Evolutionary conservation across 2,329 filamentous ascomycete species (phyloP), one percentile per base, ranked within the genome.

Genomic region (Diplodia sapinea): DNA sequence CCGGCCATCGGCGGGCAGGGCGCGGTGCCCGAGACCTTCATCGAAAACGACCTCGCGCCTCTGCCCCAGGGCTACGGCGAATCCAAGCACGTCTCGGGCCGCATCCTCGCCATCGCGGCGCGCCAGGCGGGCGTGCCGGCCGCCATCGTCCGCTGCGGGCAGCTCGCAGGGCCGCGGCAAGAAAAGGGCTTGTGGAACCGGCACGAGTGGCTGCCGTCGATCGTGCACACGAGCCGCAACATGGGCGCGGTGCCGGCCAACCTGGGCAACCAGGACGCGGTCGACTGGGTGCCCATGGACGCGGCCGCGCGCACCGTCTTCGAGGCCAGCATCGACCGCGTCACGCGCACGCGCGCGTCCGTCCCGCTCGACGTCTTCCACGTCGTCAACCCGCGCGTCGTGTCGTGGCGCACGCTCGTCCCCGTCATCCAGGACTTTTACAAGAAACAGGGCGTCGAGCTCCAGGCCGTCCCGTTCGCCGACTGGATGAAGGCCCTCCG

Each of bases 61-160:
- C 68, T 77, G 0, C 70, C 73, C 8, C 76, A 77, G 51, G 79
- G 79, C 20, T 81, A 81, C 63, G 78, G 75, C 23, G 74, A 79
- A 56, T 75, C 73, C 13, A 81, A 81, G 66, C 73, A 77, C 51
- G 74, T 81, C 5, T 71, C 77, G 0, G 72, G 74, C 7, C 70
- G 73, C 20, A 76, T 80, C 36, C 70, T 78, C 0, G 72, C 71
- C n/a, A 69, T 62, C 2, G 77, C 78, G 2, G 74, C 78, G 3
- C 66, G 71, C n/a, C 65, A 71, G 5, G 52, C 74, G 1, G 72
- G 71, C 2, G 67, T 77, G 9, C 69, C 70, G 6, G 70, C 69
- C 5, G 70, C 69, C 1, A 69, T 77, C 6, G 54, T 73, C 6
- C 72, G 76, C 4, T 72, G 72, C 4, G 75, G 76, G 4, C 76